These are phyloP conservation scores for Daedaleopsis nitida DNA, from an alignment of 768 basidiomycete species.

Conservation along the genomic window DNA sequence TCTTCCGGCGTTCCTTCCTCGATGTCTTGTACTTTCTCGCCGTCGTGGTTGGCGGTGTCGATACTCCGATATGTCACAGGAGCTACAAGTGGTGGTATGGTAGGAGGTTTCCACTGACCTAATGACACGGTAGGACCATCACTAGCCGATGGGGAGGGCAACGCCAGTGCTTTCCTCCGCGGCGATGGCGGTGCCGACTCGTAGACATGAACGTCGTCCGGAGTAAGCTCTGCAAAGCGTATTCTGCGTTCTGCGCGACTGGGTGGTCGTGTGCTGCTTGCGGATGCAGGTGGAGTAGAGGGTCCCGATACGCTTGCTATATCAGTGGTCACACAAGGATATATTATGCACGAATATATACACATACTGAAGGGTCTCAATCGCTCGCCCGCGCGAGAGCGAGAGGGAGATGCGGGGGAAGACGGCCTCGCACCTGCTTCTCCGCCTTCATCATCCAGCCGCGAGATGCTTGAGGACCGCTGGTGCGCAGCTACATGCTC, in stretches of 20 bases:
- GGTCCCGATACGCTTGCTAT: slow-evolving; percentile 30
- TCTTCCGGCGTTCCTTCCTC: slow-evolving; percentile 81
- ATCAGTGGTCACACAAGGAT: slow-evolving; percentile 27
- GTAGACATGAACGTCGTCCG: slow-evolving; percentile 79
- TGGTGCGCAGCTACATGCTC: slow-evolving; percentile 5
- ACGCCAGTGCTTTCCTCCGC: slow-evolving; percentile 55
- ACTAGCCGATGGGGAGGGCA: slow-evolving; percentile 51
- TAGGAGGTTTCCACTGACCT: slow-evolving; percentile 28
- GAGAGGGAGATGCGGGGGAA: slow-evolving; percentile 11
- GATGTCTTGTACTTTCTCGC: slow-evolving; percentile 11
- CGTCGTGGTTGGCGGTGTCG: neutral
- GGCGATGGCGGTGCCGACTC: slow-evolving; percentile 82
- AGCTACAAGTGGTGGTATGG: slow-evolving; percentile 30
- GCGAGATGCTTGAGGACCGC: slow-evolving; percentile 4
- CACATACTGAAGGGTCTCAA: slow-evolving; percentile 19
- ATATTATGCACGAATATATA: slow-evolving; percentile 4
- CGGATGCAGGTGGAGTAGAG: slow-evolving; percentile 25
- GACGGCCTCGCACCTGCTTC: slow-evolving; percentile 11
- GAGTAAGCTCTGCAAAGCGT: slow-evolving; percentile 75
- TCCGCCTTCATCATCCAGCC: neutral
- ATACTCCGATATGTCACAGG: neutral
- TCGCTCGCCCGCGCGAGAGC: slow-evolving; percentile 18
- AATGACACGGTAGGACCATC: slow-evolving; percentile 38
- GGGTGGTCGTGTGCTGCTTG: slow-evolving; percentile 57
- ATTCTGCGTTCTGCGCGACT: slow-evolving; percentile 55